phyloP scores from a whole-genome alignment of 768 basidiomycete genomes.

The Psilocybe azurescens region DNA sequence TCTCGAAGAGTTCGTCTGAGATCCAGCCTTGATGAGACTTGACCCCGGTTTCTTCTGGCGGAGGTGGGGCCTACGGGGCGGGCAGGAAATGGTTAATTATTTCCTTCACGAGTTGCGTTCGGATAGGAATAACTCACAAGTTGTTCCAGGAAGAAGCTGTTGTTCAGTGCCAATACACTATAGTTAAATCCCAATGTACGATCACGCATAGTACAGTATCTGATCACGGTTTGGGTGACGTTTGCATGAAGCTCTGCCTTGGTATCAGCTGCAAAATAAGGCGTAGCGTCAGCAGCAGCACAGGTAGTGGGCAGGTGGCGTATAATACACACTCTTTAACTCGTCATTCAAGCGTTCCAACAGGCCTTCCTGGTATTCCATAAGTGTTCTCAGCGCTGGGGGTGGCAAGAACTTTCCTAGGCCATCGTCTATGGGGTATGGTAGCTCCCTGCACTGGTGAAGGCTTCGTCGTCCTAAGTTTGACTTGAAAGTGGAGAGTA shows the following conservation, averaged over 20 bases:
- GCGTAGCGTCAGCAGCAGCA: conserved; percentile 42
- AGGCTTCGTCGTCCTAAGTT: conserved; percentile 40
- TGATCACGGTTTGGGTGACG: conserved; percentile 76
- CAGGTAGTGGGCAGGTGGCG: not conserved
- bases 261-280: conserved; percentile 20
- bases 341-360: conserved; percentile 78
- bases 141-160: conserved; percentile 89
- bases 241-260: conserved; percentile 59
- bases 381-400: conserved; percentile 67
- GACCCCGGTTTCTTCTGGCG: conserved; percentile 29
- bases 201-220: conserved; percentile 61
- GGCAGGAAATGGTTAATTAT: not conserved
- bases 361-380: conserved; percentile 88
- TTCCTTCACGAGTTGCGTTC: not conserved
- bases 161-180: conserved; percentile 91
- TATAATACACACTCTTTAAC: conserved; percentile 60
- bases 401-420: conserved; percentile 82
- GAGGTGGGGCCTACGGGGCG: conserved; percentile 44
- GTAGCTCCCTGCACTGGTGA: conserved; percentile 59
- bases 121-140: conserved; percentile 61
- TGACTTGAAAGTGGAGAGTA: conserved; percentile 25
- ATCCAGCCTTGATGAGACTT: conserved; percentile 45
- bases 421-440: conserved; percentile 73
- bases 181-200: conserved; percentile 85
- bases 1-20: conserved; percentile 28